Base-by-base conservation (phyloP, 768 basidiomycete species). In the Coprinopsis sp. region DNA sequence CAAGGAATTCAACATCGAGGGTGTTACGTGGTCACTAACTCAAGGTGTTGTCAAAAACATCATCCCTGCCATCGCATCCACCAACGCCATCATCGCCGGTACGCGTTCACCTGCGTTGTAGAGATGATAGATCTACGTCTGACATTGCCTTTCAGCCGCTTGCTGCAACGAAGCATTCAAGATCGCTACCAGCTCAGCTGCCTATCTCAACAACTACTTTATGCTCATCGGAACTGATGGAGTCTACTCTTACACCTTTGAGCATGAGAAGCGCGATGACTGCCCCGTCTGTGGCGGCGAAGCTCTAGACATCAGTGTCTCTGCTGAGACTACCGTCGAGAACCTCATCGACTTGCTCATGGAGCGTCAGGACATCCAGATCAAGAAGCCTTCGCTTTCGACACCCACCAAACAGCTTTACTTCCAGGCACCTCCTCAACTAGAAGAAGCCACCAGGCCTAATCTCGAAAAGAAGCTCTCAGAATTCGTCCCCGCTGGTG, bases 151-250 rank as follows among this genome's bases (percentile, higher is more conserved):
- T 28, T 21, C 51, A 89, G 95, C 95, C 30, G 88, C 94, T 2
- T 98, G 95, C 68, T 98, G 95, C 60, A 98, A 96, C 58, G 96
- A 99, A 66, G 96, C 96, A 13, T 95, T 99, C 75, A 99, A 99
- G 68, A 91, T 99, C 49, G 94, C 91, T 19, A 98, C 96, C 0
- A 90, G 84, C 53, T 91, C 90, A 19, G 95, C 94, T 0, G 91
- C 93, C 4, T 95, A 84, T 61, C 74, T 99, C 45, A 89, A 95
- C 67, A 97, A 97, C 63, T 99, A 98, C 63, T 96, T 98, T 67
- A 92, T 97, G 93, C 78, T 98, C 47, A 92, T 94, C 51, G 96
- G 96, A 27, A 97, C 92, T 7, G 93, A 97, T 43, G 87, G 91
- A 19, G 80, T 98, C 8, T 99, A 99, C 67, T 93, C 95, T 2